Percentiles rank a stretch among this genome's conserved stretches.
These are phyloP conservation scores for Westerdykella ornata DNA, from an alignment of 2,329 filamentous ascomycete genomes.

Conservation along the genomic window DNA sequence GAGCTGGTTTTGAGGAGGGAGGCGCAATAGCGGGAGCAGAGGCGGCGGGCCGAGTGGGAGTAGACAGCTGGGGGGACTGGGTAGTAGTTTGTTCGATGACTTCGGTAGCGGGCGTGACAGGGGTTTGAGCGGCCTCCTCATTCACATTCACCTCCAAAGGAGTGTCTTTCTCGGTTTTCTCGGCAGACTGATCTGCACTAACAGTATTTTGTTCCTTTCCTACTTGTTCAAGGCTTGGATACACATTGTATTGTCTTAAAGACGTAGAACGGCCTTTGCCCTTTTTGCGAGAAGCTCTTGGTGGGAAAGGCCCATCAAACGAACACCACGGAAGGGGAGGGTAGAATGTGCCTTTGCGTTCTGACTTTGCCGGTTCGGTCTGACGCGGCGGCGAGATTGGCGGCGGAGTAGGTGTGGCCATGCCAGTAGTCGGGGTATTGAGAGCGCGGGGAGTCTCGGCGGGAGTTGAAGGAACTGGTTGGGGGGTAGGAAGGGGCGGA, in stretches of 20 bases:
- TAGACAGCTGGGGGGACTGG: slow-evolving; percentile 51
- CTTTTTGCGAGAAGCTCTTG: slow-evolving; percentile 42
- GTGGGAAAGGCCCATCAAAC: slow-evolving; percentile 49
- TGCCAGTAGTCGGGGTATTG: slow-evolving; percentile 26
- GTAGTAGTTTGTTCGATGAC: slow-evolving; percentile 54
- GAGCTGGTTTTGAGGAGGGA: slow-evolving; percentile 25
- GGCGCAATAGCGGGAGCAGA: slow-evolving; percentile 47
- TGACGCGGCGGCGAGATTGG: slow-evolving; percentile 14
- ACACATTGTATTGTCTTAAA: no score
- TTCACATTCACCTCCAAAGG: slow-evolving; percentile 40
- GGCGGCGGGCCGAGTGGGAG: slow-evolving; percentile 48
- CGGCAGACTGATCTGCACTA: slow-evolving; percentile 10
- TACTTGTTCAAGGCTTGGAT: slow-evolving; percentile 1
- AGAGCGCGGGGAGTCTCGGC: slow-evolving; percentile 32
- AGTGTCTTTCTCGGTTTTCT: slow-evolving; percentile 17
- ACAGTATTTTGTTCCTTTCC: slow-evolving; percentile 13
- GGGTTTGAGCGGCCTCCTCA: slow-evolving; percentile 38
- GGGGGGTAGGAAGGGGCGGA: slow-evolving; percentile 21
- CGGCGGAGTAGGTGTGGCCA: slow-evolving; percentile 27
- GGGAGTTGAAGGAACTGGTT: slow-evolving; percentile 29
- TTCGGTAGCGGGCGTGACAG: slow-evolving; percentile 43
- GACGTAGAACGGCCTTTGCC: slow-evolving; percentile 17
- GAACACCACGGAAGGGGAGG: slow-evolving; percentile 56
- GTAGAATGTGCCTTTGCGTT: slow-evolving; percentile 35
- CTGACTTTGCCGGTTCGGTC: no score